phyloP scores from a whole-genome alignment of 768 basidiomycete species.

The Galerina sulciceps region DNA sequence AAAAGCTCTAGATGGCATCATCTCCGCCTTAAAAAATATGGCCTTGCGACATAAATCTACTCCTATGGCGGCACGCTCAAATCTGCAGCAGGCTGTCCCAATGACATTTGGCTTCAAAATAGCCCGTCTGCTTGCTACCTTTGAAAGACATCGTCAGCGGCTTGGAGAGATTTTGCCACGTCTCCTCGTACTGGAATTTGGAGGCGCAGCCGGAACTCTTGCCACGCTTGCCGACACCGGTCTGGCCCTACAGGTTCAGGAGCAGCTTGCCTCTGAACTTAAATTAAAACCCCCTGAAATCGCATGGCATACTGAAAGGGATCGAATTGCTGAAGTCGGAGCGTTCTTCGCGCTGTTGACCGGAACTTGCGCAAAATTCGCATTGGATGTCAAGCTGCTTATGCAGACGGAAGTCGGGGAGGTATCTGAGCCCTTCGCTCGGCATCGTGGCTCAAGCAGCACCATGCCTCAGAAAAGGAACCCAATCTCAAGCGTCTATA shows the following conservation, averaged over 20 bases:
- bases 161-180: constrained; percentile 39
- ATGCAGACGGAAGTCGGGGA: constrained; percentile 54
- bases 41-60: constrained; percentile 37
- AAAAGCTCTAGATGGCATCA: constrained; percentile 31
- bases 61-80: constrained; percentile 50
- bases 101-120: constrained; percentile 52
- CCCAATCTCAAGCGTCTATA: constrained; percentile 47
- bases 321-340: constrained; percentile 46
- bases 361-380: constrained; percentile 50
- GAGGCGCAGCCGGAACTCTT: constrained; percentile 50
- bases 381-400: constrained; percentile 46
- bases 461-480: constrained; percentile 59
- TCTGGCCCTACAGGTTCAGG: constrained; percentile 36
- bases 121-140: constrained; percentile 46
- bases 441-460: constrained; percentile 48
- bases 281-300: constrained; percentile 33
- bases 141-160: constrained; percentile 41
- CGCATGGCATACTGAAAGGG: constrained; percentile 47
- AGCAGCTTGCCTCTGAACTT: constrained; percentile 31
- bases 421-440: constrained; percentile 46
- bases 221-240: constrained; percentile 45
- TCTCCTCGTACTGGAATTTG: constrained; percentile 45
- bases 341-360: constrained; percentile 48
- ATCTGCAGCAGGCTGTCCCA: constrained; percentile 52
- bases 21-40: constrained; percentile 29